These are phyloP conservation scores for Fallopia convolvulus DNA, from an alignment of 148 eudicot genomes.

Conservation along the genomic window DNA sequence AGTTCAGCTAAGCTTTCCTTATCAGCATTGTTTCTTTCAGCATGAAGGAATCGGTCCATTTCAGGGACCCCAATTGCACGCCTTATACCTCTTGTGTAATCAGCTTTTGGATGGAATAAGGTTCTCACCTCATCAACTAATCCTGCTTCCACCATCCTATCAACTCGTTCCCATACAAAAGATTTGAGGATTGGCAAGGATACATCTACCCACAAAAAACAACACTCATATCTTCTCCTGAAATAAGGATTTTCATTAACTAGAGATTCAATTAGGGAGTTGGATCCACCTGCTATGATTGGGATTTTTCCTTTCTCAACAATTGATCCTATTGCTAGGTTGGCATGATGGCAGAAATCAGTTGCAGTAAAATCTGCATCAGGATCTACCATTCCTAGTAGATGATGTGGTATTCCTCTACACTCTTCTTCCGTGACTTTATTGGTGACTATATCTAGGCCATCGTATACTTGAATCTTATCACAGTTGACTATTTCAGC, in stretches of 20 bases:
- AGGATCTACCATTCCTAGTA: conserved; percentile 44
- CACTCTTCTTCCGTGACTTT: conserved; percentile 58
- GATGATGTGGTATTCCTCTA: conserved; percentile 67
- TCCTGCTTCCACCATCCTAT: conserved; percentile 26
- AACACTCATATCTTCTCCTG: conserved; percentile 24
- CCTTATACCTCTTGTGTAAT: conserved; percentile 23
- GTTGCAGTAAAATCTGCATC: conserved; percentile 40
- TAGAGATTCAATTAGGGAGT: conserved; percentile 23
- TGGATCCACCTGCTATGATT: conserved; percentile 35
- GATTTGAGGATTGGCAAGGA: conserved; percentile 18
- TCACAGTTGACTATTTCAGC: conserved; percentile 80
- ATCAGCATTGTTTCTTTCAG: conserved; percentile 13
- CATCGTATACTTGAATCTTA: conserved; percentile 72
- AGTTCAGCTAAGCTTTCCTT: conserved; percentile 9
- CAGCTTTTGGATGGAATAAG: conserved; percentile 15
- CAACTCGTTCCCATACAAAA: conserved; percentile 25
- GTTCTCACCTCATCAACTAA: conserved; percentile 26
- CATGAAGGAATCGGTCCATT: conserved; percentile 19
- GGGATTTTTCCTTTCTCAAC: conserved; percentile 18
- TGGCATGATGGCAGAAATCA: conserved; percentile 44
- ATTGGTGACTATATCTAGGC: conserved; percentile 68
- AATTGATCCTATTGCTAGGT: conserved; percentile 32
- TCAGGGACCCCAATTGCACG: conserved; percentile 33
- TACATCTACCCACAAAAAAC: conserved; percentile 30
- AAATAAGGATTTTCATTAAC: conserved; percentile 23